Evolutionary conservation across 352 stramenopile genomes (phyloP), one percentile per base, ranked within the genome.

Genomic region (Pythium rishiriense): DNA sequence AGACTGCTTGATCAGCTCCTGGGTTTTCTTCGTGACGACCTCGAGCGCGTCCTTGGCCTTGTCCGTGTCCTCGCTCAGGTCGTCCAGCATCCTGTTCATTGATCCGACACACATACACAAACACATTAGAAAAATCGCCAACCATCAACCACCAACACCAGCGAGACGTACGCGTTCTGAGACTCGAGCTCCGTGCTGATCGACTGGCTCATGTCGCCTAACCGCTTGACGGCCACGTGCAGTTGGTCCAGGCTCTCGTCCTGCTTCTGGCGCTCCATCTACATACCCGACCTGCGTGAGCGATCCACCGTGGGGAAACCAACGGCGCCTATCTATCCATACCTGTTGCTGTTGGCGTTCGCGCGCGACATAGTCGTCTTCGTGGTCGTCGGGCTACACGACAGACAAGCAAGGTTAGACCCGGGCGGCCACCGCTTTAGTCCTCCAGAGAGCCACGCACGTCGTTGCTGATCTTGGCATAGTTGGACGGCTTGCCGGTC

Each of bases 81-180:
- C 83, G 63, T 94, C 85, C 33, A 94, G 70, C 85, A 93, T 93
- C 37, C 85, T 94, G n/a, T n/a, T n/a, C n/a, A n/a, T n/a, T n/a
- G n/a, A n/a, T n/a, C n/a, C n/a, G n/a, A 70, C 62, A 68, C 14
- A 29, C 31, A 37, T 11, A 6, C 31, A 37, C 31, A 37, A 6
- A 37, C 31, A 37, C 31, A 11, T 37, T 37, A 37, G 31, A 37
- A 37, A 37, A 50, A n/a, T 46, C 10, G 12, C 37, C 51, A n/a
- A 21, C 25, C 3, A 37, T 5, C 19, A 43, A 17, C 43, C 43
- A 49, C 8, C 4, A 14, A 49, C 43, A 11, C 31, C 31, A n/a
- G n/a, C 31, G 47, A 15, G 2, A 68, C 73, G 58, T 71, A 94
- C 85, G 72, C 74, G 66, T 94, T 94, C 69, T 94, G 83, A 24